These are phyloP conservation scores for Teratosphaeria epicoccoides DNA, from an alignment of 2,329 filamentous ascomycete genomes.

Conservation along the genomic window DNA sequence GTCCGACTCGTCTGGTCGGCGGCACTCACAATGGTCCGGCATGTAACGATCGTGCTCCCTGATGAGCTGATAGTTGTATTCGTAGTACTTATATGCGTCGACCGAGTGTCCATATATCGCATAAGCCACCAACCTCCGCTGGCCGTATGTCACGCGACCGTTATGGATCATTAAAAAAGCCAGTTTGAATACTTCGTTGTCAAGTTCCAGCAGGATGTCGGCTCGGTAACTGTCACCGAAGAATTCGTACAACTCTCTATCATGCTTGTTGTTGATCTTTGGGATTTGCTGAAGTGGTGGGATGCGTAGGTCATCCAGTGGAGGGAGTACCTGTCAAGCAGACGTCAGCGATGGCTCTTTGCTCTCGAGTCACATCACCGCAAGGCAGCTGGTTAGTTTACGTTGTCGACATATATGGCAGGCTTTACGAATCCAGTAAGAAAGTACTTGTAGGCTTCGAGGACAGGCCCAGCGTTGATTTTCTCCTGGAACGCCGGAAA, in stretches of 20 bases:
- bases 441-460: constrained; percentile 2
- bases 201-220: not conserved
- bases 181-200: not conserved
- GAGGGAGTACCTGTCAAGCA: not conserved
- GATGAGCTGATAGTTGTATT: constrained; percentile 1
- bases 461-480: not conserved
- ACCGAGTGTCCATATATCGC: not conserved
- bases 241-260: constrained; percentile 1
- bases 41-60: constrained; percentile 2
- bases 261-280: not conserved
- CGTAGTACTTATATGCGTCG: not conserved
- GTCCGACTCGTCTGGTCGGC: not conserved
- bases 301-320: too few species aligned
- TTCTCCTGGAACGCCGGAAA: not conserved
- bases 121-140: constrained; percentile 1
- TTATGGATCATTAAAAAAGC: not conserved
- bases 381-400: too few species aligned
- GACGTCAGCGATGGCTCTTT: too few species aligned
- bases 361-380: too few species aligned
- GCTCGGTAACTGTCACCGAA: not conserved
- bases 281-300: too few species aligned
- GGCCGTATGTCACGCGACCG: not conserved
- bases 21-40: constrained; percentile 2
- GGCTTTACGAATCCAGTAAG: constrained; percentile 1
- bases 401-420: not conserved